Percentiles rank a stretch among this genome's conserved stretches.
Evolutionary conservation across 2,329 filamentous ascomycete genomes (phyloP).

Genomic region (Cytospora paraplurivora): DNA sequence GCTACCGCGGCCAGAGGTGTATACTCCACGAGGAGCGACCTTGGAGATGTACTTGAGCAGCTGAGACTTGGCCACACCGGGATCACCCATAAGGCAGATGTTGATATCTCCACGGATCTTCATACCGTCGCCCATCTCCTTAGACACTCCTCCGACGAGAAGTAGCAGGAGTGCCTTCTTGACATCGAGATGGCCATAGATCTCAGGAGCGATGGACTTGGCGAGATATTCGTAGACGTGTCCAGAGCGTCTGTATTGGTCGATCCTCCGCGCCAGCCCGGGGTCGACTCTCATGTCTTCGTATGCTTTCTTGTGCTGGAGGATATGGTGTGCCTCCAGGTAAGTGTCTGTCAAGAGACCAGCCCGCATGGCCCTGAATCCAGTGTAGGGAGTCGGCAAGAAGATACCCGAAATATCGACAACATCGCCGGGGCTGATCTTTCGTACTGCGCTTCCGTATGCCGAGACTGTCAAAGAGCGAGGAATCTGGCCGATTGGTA

Average conservation of each 20-base stretch:
- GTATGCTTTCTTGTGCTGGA: conserved; percentile 98
- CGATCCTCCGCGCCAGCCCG: conserved; percentile 78
- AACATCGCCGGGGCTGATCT: conserved; percentile 90
- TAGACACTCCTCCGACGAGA: conserved; percentile 92
- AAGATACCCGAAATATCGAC: conserved; percentile 95
- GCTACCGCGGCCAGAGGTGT: conserved; percentile 79
- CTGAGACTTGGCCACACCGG: conserved; percentile 99
- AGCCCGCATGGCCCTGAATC: conserved; percentile 94
- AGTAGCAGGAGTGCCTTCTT: conserved; percentile 97
- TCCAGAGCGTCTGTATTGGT: conserved; percentile 79
- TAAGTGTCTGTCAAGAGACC: conserved; percentile 97
- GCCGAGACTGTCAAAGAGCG: conserved; percentile 87
- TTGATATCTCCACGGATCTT: conserved; percentile 99
- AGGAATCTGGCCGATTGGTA: conserved; percentile 96
- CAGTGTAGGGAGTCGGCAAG: conserved; percentile 96
- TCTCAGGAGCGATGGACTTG: conserved; percentile 95
- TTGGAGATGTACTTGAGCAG: conserved; percentile 98
- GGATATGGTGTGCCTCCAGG: conserved; percentile 88
- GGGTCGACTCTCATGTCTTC: conserved; percentile 86
- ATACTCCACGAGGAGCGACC: conserved; percentile 89
- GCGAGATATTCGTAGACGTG: conserved; percentile 96
- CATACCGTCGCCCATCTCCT: conserved; percentile 98
- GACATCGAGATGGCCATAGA: conserved; percentile 93
- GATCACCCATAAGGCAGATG: conserved; percentile 98
- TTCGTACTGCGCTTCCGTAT: conserved; percentile 81